Conservation (phyloP, 371 early-diverging fungal species). For the Rhizopus arrhizus region DNA sequence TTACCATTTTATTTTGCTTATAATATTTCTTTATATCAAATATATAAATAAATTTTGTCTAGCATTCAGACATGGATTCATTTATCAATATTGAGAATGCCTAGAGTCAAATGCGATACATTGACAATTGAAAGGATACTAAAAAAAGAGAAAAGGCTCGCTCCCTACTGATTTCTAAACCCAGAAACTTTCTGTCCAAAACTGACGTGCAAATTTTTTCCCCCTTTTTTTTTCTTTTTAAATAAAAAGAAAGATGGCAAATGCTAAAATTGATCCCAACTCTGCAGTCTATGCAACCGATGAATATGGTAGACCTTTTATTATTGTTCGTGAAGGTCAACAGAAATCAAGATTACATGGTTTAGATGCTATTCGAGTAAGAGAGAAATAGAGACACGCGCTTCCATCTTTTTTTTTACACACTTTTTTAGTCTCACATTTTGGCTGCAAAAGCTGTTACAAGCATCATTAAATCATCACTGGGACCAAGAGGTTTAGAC, state of each 20-base stretch:
- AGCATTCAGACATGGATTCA: too few species aligned
- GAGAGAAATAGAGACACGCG: constrained; percentile 6
- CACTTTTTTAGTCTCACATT: constrained; percentile 86
- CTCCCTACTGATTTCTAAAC: neutral
- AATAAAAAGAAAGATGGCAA: constrained; percentile 9
- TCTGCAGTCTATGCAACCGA: constrained; percentile 74
- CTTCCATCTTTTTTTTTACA: neutral
- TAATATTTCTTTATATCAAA: too few species aligned
- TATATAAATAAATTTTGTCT: too few species aligned
- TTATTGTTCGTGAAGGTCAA: constrained; percentile 94
- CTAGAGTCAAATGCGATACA: too few species aligned
- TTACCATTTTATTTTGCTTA: too few species aligned
- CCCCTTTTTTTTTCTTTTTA: neutral
- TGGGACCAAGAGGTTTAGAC: constrained; percentile 99
- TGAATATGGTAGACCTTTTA: constrained; percentile 96
- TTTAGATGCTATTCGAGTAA: constrained; percentile 91
- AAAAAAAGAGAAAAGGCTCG: too few species aligned
- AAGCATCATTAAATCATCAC: constrained; percentile 94
- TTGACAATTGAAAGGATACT: too few species aligned
- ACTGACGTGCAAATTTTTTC: constrained; percentile 3
- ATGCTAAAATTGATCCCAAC: constrained; percentile 39
- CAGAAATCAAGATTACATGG: constrained; percentile 86
- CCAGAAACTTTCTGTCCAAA: neutral
- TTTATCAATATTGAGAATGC: too few species aligned
- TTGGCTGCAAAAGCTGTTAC: constrained; percentile 97